Evolutionary conservation across 192 early-diverging fungal species (phyloP).

Genomic region (Coemansia sp.): DNA sequence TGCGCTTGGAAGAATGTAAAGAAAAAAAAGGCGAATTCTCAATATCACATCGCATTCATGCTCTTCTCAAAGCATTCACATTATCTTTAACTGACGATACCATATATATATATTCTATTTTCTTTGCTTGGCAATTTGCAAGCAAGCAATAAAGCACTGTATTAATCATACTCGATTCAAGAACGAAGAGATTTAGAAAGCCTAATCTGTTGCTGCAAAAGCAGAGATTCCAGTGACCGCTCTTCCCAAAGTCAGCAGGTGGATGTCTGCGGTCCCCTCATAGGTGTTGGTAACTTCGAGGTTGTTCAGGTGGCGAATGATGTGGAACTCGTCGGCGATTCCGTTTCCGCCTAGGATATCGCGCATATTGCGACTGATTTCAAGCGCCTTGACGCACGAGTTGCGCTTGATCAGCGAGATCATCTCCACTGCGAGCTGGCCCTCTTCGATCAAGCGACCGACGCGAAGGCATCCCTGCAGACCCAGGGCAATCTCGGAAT

Average conservation of each 20-base stretch:
- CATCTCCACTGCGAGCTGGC: slow-evolving; percentile 87
- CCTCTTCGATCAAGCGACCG: slow-evolving; percentile 88
- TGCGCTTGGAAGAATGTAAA: slow-evolving; percentile 38
- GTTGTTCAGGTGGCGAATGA: slow-evolving; percentile 92
- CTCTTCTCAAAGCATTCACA: not conserved
- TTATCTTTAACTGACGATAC: not conserved
- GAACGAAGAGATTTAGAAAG: too few species aligned
- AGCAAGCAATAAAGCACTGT: too few species aligned
- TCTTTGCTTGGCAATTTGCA: not conserved
- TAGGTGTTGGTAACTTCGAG: slow-evolving; percentile 94
- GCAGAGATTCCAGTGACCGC: slow-evolving; percentile 90
- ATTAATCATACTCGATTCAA: too few species aligned
- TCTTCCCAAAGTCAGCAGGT: slow-evolving; percentile 87
- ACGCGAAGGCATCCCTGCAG: slow-evolving; percentile 87
- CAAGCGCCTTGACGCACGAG: slow-evolving; percentile 88
- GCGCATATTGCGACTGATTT: slow-evolving; percentile 84
- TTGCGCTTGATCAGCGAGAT: slow-evolving; percentile 96
- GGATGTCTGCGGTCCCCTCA: slow-evolving; percentile 95
- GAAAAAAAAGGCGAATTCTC: not conserved
- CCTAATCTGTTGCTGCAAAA: slow-evolving; percentile 53
- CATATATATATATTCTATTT: not conserved
- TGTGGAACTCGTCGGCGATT: slow-evolving; percentile 93
- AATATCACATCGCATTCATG: too few species aligned
- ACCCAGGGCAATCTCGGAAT: slow-evolving; percentile 88
- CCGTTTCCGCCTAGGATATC: slow-evolving; percentile 97